Conservation (phyloP, 306 rosid species). For the Quercus dentata region DNA sequence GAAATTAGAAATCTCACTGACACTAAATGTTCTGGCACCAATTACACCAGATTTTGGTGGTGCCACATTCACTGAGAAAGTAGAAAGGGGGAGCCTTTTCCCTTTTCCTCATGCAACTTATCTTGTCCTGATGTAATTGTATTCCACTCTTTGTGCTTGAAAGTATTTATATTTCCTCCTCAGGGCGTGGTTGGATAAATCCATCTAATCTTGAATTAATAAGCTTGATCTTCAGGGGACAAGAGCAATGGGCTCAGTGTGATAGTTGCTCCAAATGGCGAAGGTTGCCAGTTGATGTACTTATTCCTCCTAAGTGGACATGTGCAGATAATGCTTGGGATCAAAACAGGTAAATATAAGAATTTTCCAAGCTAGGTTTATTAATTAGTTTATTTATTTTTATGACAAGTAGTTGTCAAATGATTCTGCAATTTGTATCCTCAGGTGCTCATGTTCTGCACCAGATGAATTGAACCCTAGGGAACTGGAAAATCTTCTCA, state of each 20-base stretch:
- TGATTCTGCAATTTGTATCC: slow-evolving; percentile 23
- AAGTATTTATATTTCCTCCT: not conserved
- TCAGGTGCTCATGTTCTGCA: slow-evolving; percentile 86
- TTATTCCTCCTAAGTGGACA: slow-evolving; percentile 84
- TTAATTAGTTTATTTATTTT: not conserved
- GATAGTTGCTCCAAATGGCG: slow-evolving; percentile 95
- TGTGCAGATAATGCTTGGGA: slow-evolving; percentile 87
- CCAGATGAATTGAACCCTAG: slow-evolving; percentile 74
- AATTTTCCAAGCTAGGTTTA: not conserved
- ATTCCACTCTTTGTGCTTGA: not conserved
- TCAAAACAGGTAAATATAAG: slow-evolving; percentile 60
- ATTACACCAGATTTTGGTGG: not conserved
- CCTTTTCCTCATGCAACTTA: not conserved
- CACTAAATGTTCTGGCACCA: slow-evolving; percentile 3
- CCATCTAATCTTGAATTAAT: slow-evolving; percentile 20
- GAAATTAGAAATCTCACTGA: not conserved
- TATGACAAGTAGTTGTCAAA: slow-evolving; percentile 9
- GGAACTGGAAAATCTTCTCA: slow-evolving; percentile 81
- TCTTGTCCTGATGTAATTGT: slow-evolving; percentile 3
- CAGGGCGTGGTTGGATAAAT: slow-evolving; percentile 8
- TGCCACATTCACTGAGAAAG: not conserved
- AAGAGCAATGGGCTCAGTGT: slow-evolving; percentile 97
- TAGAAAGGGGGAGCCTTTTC: not conserved
- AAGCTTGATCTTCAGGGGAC: slow-evolving; percentile 53
- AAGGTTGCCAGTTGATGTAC: slow-evolving; percentile 77